Conservation (phyloP, 169 alveolate genomes). For the Cardiosporidium cionae region DNA sequence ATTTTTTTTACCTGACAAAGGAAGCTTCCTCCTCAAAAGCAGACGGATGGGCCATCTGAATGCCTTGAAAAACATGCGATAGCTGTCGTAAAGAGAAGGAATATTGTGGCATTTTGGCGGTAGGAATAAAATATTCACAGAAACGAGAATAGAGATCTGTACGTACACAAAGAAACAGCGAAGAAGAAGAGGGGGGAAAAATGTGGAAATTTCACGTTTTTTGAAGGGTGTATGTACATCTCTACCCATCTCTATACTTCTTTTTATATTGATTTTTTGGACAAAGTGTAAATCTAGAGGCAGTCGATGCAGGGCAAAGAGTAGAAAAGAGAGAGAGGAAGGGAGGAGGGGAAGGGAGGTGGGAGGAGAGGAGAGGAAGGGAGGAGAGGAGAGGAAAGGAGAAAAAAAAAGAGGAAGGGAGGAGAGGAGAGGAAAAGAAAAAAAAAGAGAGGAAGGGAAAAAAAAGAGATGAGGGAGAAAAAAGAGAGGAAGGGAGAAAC, state of each 20-base stretch:
- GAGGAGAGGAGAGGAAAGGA: too few species aligned
- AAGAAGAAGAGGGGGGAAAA: background rate
- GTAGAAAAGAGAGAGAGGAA: too few species aligned
- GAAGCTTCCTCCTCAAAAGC: background rate
- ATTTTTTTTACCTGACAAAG: background rate
- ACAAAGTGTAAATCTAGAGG: too few species aligned
- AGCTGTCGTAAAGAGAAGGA: constrained; percentile 90
- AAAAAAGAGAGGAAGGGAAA: too few species aligned
- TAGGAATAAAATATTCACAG: constrained; percentile 65
- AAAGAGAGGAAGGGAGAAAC: too few species aligned
- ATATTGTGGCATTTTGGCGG: constrained; percentile 89
- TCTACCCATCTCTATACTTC: background rate
- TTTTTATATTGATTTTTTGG: background rate
- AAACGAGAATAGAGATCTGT: too few species aligned
- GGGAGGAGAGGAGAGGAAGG: background rate
- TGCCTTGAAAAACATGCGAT: constrained; percentile 91
- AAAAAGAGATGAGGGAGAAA: background rate
- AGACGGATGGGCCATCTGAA: too few species aligned
- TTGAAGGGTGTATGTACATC: background rate
- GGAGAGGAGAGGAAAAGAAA: background rate
- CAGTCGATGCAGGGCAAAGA: too few species aligned
- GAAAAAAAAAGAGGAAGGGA: background rate
- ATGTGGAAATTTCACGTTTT: background rate
- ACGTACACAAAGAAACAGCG: background rate
- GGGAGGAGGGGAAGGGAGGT: constrained; percentile 24